Conservation (phyloP, 495 filamentous ascomycete species). For the Copromyces sp. region DNA sequence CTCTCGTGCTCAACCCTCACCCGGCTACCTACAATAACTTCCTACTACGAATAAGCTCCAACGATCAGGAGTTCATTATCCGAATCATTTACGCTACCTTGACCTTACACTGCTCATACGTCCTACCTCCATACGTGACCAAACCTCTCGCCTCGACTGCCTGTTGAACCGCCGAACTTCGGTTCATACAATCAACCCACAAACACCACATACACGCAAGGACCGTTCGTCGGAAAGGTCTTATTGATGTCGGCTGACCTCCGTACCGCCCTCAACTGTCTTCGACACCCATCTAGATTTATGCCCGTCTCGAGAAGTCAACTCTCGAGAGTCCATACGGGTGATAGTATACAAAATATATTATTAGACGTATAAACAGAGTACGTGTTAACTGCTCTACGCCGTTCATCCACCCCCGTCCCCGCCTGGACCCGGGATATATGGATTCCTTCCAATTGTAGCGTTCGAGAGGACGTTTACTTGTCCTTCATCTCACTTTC, state of each 20-base stretch:
- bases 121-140: not conserved
- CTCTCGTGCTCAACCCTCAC: not conserved
- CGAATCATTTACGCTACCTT: not conserved
- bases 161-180: not conserved
- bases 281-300: slow-evolving; percentile 61
- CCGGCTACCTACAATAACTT: not conserved
- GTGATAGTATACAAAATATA: slow-evolving; percentile 50
- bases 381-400: slow-evolving; percentile 11
- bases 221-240: slow-evolving; percentile 20
- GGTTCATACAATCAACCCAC: not conserved
- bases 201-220: slow-evolving; percentile 4
- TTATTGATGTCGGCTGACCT: slow-evolving; percentile 72
- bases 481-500: not conserved
- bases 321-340: slow-evolving; percentile 61
- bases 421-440: not conserved
- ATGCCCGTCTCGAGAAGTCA: slow-evolving; percentile 63
- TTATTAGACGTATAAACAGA: slow-evolving; percentile 26
- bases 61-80: not conserved
- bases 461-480: not conserved
- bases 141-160: not conserved
- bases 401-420: too few species aligned
- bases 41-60: not conserved
- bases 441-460: not conserved
- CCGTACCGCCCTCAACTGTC: slow-evolving; percentile 55
- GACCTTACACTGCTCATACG: not conserved